Percentiles rank a stretch among this genome's conserved stretches.
Conservation (phyloP, 1,139 yeast genomes). For the Yamadazyma epiphylla region DNA sequence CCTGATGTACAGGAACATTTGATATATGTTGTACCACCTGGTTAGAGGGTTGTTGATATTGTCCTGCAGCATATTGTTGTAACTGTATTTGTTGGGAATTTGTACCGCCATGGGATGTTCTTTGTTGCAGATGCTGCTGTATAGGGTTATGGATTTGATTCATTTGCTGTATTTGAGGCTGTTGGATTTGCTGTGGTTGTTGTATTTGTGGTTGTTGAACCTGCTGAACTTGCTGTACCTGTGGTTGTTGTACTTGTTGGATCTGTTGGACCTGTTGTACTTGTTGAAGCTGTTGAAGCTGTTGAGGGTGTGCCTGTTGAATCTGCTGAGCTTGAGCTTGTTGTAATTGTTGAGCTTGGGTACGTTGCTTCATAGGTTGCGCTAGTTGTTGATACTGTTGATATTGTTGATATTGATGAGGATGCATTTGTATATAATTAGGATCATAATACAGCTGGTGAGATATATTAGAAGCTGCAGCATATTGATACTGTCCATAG, state of each 20-base stretch:
- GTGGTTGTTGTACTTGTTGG: conserved; percentile 3
- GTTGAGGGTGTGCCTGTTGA: too few relatives aligned
- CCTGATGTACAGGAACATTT: too few relatives aligned
- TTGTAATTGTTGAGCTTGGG: conserved; percentile 8
- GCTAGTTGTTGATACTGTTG: conserved; percentile 2
- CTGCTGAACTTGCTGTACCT: neutral
- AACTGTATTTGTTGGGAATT: too few relatives aligned
- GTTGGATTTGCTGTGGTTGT: neutral
- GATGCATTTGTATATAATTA: neutral
- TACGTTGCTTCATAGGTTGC: conserved; percentile 4
- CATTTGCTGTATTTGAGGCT: neutral
- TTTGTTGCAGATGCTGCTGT: too few relatives aligned
- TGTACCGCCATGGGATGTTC: too few relatives aligned
- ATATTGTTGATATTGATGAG: conserved; percentile 1
- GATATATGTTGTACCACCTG: too few relatives aligned
- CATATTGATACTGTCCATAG: neutral
- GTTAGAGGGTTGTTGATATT: too few relatives aligned
- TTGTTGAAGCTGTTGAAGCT: conserved; percentile 5
- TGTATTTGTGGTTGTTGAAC: conserved; percentile 1
- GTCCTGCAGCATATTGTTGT: too few relatives aligned
- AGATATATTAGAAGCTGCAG: neutral
- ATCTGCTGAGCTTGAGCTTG: conserved; percentile 4
- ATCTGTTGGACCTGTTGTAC: conserved; percentile 1
- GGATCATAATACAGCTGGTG: neutral
- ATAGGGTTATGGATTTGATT: too few relatives aligned